Evolutionary conservation across 139 green algal species (phyloP).

Genomic region (Nannochloris sp.): DNA sequence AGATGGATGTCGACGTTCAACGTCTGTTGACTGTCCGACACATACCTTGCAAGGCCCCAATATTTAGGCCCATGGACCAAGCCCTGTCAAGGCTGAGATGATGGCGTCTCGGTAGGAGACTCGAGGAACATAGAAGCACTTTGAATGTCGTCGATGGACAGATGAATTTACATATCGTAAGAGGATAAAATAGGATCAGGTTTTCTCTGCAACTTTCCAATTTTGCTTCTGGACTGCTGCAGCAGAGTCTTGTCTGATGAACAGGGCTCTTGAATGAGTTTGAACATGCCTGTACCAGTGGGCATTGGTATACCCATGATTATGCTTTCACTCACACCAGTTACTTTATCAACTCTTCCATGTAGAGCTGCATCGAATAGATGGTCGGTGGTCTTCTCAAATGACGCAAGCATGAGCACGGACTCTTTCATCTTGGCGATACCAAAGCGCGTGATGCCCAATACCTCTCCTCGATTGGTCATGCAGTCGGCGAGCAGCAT

Average conservation of each 20-base stretch:
- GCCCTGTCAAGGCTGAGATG: too few species aligned
- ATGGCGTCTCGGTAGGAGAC: too few species aligned
- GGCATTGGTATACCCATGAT: conserved; percentile 99
- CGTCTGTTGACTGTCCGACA: too few species aligned
- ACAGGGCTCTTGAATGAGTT: conserved; percentile 30
- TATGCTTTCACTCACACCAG: conserved; percentile 85
- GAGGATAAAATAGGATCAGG: background rate
- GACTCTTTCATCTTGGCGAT: conserved; percentile 99
- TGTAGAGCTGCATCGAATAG: conserved; percentile 94
- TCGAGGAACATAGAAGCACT: too few species aligned
- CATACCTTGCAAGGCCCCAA: too few species aligned
- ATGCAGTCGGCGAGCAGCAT: conserved; percentile 98
- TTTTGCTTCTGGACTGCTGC: background rate
- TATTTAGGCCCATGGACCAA: too few species aligned
- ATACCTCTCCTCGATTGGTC: conserved; percentile 96
- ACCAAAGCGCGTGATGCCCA: conserved; percentile 97
- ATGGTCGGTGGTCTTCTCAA: conserved; percentile 99
- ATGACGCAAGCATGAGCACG: conserved; percentile 95
- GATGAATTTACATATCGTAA: background rate
- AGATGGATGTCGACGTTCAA: too few species aligned
- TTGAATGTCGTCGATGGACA: too few species aligned
- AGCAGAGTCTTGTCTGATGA: background rate
- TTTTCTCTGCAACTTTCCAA: background rate
- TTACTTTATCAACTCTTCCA: conserved; percentile 48
- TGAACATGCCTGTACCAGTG: conserved; percentile 89